Base-by-base conservation (phyloP, 345 rosid genomes). In the Alliaria petiolata region DNA sequence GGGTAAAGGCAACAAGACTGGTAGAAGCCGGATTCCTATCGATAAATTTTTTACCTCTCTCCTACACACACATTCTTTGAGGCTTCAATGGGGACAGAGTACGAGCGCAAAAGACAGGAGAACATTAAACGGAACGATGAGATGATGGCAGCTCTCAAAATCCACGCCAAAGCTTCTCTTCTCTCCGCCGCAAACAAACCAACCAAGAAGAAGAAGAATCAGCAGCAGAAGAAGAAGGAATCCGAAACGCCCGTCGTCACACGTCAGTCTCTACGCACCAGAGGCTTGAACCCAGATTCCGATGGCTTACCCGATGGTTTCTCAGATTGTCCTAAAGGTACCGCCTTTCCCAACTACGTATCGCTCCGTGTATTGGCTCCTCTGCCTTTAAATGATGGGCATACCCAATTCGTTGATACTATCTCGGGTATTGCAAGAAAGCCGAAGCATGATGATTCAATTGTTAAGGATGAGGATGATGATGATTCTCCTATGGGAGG, bases 101-200 rank as follows among this genome's bases (percentile, higher is more conserved):
- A 93, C 74, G 99, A 91, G 78, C 85, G 84, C 8, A 77, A 72
- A 67, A 80, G 97, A 72, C 83, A 87, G 28, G 93, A 87, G 75
- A 91, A 89, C 80, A 93, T 91, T 30, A 82, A 76, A 50, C 81
- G 95, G 39, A 93, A 93, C 62, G 88, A 75, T 3, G 83, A 93
- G 72, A 84, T 85, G 88, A 45, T 93, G 71, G 89, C 97, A 8
- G 78, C 93, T n/a, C 90, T 91, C 56, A 83, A 89, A 0, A 69
- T 93, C 79, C 90, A 42, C 0, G 75, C 90, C 62, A 78, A 69
- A 55, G 89, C 81, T 44, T 71, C 91, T 66, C 71, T 77, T 13
- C 88, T 91, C 78, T 77, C 89, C 30, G n/a, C 54, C 54, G 5
- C 54, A 22, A 49, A 30, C 30, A 49, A 49, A 49, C 54, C 30